Conservation (phyloP, 768 basidiomycete genomes). For the Hypholoma sublateritium region DNA sequence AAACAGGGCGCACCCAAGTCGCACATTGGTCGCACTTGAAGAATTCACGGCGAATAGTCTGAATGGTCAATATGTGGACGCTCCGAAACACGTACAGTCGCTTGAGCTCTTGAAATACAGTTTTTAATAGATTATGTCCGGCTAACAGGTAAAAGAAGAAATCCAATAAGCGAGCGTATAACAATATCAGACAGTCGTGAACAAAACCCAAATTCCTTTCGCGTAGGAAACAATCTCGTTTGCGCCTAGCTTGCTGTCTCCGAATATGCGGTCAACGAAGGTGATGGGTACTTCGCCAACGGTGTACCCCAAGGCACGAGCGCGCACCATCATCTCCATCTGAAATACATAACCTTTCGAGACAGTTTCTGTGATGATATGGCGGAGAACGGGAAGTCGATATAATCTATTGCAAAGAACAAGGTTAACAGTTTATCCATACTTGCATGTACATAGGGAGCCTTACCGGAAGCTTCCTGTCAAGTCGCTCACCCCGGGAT, state of each 20-base stretch:
- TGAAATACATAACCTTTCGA: slow-evolving; percentile 96
- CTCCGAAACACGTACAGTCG: not conserved
- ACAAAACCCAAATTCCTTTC: slow-evolving; percentile 82
- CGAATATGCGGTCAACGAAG: slow-evolving; percentile 91
- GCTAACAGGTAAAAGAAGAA: not conserved
- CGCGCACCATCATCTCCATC: slow-evolving; percentile 98
- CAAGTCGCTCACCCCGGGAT: slow-evolving; percentile 85
- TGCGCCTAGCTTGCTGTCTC: slow-evolving; percentile 89
- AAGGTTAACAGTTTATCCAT: slow-evolving; percentile 1
- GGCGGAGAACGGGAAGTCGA: slow-evolving; percentile 68
- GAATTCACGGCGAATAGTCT: not conserved
- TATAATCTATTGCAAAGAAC: slow-evolving; percentile 55
- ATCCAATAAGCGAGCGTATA: slow-evolving; percentile 9
- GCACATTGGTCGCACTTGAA: not conserved
- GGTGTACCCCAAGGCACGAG: slow-evolving; percentile 77
- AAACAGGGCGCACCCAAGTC: too few species aligned
- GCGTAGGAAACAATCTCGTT: slow-evolving; percentile 86
- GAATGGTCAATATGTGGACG: too few species aligned
- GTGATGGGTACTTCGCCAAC: slow-evolving; percentile 94
- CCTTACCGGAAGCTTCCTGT: slow-evolving; percentile 87
- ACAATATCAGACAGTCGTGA: slow-evolving; percentile 58
- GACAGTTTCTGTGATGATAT: slow-evolving; percentile 81
- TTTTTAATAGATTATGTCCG: slow-evolving; percentile 1
- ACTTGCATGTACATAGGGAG: not conserved
- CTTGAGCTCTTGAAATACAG: not conserved